Evolutionary conservation across 768 basidiomycete species (phyloP).

Genomic region (Mycena epipterygia): DNA sequence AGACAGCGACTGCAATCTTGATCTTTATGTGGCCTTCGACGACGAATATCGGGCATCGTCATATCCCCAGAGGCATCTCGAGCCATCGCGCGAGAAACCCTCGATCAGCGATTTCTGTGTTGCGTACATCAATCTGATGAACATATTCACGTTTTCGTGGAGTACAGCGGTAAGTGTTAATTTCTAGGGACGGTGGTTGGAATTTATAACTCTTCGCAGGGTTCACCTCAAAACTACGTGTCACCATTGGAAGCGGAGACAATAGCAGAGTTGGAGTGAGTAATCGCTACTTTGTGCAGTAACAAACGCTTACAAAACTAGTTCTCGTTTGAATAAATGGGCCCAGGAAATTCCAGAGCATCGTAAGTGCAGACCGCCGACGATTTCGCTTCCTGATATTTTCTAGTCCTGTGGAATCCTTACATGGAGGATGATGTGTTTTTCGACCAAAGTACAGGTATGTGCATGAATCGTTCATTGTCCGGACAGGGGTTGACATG

Average conservation of each 20-base stretch:
- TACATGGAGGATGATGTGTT: slow-evolving; percentile 45
- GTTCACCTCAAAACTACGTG: background rate
- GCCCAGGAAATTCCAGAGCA: slow-evolving; percentile 64
- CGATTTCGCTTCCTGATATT: background rate
- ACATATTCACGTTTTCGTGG: slow-evolving; percentile 61
- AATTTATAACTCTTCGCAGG: background rate
- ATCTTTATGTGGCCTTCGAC: slow-evolving; percentile 64
- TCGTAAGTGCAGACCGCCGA: slow-evolving; percentile 40
- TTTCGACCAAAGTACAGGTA: slow-evolving; percentile 58
- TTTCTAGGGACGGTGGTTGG: background rate
- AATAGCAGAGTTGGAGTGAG: slow-evolving; percentile 28
- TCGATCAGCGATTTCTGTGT: slow-evolving; percentile 55
- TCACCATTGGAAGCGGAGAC: background rate
- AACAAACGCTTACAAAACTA: slow-evolving; percentile 21
- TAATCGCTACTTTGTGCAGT: background rate
- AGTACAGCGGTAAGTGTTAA: slow-evolving; percentile 55
- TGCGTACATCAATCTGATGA: slow-evolving; percentile 56
- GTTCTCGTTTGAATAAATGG: slow-evolving; percentile 69
- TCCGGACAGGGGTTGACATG: background rate
- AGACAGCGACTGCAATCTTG: slow-evolving; percentile 59
- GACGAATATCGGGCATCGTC: slow-evolving; percentile 62
- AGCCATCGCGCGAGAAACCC: slow-evolving; percentile 62
- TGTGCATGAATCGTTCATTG: slow-evolving; percentile 38
- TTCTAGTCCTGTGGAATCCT: slow-evolving; percentile 53
- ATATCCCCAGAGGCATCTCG: slow-evolving; percentile 55